Evolutionary conservation across 495 filamentous ascomycete species (phyloP).

Genomic region (Penicillium daleae): DNA sequence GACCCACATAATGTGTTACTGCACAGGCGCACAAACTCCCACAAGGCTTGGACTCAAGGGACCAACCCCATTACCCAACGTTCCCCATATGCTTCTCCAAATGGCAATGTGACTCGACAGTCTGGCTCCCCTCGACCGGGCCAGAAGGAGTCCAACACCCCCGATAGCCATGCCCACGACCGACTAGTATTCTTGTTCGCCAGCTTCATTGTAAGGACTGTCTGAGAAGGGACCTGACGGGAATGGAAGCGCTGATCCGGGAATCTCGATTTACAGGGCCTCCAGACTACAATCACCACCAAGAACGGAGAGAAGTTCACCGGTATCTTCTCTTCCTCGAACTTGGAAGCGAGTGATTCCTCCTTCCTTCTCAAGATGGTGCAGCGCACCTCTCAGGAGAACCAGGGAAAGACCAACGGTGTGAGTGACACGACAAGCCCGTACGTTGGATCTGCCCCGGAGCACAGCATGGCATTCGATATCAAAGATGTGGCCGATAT

Average conservation of each 20-base stretch:
- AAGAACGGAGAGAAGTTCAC: conserved; percentile 73
- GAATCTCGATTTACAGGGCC: conserved; percentile 56
- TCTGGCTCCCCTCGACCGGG: conserved; percentile 44
- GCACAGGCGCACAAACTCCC: conserved; percentile 54
- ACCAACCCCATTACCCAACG: conserved; percentile 69
- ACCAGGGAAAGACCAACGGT: conserved; percentile 60
- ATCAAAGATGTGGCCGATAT: conserved; percentile 75
- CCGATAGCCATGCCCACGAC: conserved; percentile 68
- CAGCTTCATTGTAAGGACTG: conserved; percentile 62
- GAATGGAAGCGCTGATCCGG: conserved; percentile 23
- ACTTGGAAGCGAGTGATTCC: conserved; percentile 59
- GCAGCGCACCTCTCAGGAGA: conserved; percentile 58
- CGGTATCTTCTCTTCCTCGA: conserved; percentile 67
- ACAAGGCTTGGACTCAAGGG: conserved; percentile 66
- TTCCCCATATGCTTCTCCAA: conserved; percentile 52
- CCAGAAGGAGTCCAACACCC: conserved; percentile 56
- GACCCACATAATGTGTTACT: conserved; percentile 28
- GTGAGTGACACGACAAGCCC: conserved; percentile 51
- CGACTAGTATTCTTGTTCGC: conserved; percentile 65
- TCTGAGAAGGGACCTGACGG: conserved; percentile 12
- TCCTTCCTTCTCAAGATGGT: conserved; percentile 83
- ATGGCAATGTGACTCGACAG: conserved; percentile 56
- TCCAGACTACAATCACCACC: conserved; percentile 66
- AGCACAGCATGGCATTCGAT: conserved; percentile 78
- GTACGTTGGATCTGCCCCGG: conserved; percentile 63